Evolutionary conservation across 805 yeast genomes (phyloP).

Genomic region (Teunomyces aglyptinius): DNA sequence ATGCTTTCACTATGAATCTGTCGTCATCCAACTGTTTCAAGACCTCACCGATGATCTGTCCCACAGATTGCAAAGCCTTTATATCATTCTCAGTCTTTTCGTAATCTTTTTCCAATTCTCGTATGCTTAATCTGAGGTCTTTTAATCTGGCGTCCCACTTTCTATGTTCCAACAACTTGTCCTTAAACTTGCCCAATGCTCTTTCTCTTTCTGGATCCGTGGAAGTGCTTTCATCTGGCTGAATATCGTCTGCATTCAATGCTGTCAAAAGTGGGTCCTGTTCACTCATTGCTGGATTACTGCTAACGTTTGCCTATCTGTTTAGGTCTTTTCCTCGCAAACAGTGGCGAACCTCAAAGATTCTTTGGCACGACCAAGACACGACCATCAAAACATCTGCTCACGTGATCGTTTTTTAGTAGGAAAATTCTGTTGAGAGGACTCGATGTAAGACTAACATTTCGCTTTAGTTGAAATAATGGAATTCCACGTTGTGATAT

Average conservation of each 20-base stretch:
- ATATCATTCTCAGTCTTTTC: conserved; percentile 96
- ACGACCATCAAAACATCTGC: background rate
- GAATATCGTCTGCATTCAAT: conserved; percentile 40
- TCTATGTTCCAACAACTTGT: conserved; percentile 86
- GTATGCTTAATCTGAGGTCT: conserved; percentile 76
- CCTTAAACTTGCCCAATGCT: conserved; percentile 76
- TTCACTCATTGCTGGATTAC: conserved; percentile 6
- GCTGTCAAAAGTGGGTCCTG: conserved; percentile 73
- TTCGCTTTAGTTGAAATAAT: conserved; percentile 31
- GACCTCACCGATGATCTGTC: conserved; percentile 96
- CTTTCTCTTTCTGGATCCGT: conserved; percentile 71
- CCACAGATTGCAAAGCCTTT: conserved; percentile 94
- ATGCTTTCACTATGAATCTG: conserved; percentile 91
- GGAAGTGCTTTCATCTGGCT: conserved; percentile 19
- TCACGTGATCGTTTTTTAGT: background rate
- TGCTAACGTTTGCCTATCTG: background rate
- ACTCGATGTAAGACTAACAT: background rate
- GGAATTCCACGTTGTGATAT: conserved; percentile 90
- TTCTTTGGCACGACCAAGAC: background rate
- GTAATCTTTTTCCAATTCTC: conserved; percentile 77
- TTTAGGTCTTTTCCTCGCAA: background rate
- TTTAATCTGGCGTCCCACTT: conserved; percentile 91
- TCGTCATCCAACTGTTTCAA: conserved; percentile 94
- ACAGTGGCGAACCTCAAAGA: conserved; percentile 2
- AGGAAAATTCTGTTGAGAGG: no score